Evolutionary conservation across 306 rosid genomes (phyloP).

Genomic region (Comarum palustre): DNA sequence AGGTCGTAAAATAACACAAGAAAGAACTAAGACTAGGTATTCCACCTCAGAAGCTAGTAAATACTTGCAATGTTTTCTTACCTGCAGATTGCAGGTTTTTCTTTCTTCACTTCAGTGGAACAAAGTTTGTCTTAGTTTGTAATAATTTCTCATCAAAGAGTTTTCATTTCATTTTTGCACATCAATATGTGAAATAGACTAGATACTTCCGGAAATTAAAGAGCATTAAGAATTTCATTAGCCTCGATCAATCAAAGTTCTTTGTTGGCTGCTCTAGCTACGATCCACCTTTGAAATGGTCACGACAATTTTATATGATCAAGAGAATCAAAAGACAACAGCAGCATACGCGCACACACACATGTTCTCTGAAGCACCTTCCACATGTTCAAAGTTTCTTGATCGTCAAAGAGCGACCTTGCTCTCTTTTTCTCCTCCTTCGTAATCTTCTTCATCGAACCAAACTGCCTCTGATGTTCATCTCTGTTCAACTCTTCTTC

Average conservation of each 20-base stretch:
- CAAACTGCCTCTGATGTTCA: no score
- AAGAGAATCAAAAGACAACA: neutral
- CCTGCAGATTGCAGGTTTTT: neutral
- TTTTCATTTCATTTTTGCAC: neutral
- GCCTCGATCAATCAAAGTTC: constrained; percentile 6
- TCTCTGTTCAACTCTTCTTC: no score
- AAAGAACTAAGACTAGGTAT: neutral
- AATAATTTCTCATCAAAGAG: constrained; percentile 8
- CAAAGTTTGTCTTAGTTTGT: constrained; percentile 10
- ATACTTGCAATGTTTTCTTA: neutral
- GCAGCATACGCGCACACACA: no score
- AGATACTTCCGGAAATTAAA: neutral
- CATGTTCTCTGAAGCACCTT: no score
- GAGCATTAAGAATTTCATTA: neutral
- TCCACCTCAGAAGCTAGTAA: neutral
- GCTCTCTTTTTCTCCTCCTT: no score
- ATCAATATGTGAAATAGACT: neutral
- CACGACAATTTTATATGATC: neutral
- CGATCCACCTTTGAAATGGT: neutral
- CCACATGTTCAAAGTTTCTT: no score
- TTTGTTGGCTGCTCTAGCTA: constrained; percentile 5
- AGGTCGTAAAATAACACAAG: neutral
- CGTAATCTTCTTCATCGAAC: no score
- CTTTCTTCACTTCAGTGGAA: constrained; percentile 9
- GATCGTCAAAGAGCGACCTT: no score